Percentiles rank a stretch among this genome's conserved stretches.
Conservation (phyloP, 2,329 filamentous ascomycete genomes). For the Thelonectria blattea region DNA sequence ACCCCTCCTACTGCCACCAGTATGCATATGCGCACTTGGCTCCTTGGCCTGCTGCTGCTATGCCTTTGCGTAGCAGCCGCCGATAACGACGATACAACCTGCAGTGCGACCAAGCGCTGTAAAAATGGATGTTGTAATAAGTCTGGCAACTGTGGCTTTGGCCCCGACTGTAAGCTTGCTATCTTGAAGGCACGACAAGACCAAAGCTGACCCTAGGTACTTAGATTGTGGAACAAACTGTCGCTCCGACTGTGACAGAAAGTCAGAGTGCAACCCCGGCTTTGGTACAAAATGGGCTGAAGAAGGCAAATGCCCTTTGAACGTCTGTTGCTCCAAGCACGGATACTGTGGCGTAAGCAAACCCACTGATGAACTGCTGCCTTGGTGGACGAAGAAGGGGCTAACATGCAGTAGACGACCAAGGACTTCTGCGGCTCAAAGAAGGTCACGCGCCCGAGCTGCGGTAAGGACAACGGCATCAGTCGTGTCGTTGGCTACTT, state of each 20-base stretch:
- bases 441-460: conserved; percentile 1
- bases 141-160: conserved; percentile 19
- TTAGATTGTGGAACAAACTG: conserved; percentile 6
- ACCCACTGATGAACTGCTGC: background rate
- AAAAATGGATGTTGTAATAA: conserved; percentile 16
- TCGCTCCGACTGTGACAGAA: conserved; percentile 11
- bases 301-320: conserved; percentile 13
- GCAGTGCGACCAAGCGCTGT: conserved; percentile 15
- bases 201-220: background rate
- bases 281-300: conserved; percentile 4
- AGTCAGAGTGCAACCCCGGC: conserved; percentile 17
- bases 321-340: conserved; percentile 20
- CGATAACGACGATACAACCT: conserved; percentile 2
- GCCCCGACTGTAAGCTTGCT: conserved; percentile 15
- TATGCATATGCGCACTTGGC: conserved; percentile 5
- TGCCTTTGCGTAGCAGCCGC: conserved; percentile 8
- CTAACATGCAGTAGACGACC: conserved; percentile 1
- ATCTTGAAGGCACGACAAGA: too few species aligned
- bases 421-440: conserved; percentile 16
- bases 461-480: background rate
- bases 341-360: conserved; percentile 21
- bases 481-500: conserved; percentile 19
- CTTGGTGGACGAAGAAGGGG: background rate
- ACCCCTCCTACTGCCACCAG: background rate
- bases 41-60: conserved; percentile 6